Evolutionary conservation across 1,139 yeast genomes (phyloP), one percentile per base, ranked within the genome.

Genomic region (Debaryomycetaceae sp.): DNA sequence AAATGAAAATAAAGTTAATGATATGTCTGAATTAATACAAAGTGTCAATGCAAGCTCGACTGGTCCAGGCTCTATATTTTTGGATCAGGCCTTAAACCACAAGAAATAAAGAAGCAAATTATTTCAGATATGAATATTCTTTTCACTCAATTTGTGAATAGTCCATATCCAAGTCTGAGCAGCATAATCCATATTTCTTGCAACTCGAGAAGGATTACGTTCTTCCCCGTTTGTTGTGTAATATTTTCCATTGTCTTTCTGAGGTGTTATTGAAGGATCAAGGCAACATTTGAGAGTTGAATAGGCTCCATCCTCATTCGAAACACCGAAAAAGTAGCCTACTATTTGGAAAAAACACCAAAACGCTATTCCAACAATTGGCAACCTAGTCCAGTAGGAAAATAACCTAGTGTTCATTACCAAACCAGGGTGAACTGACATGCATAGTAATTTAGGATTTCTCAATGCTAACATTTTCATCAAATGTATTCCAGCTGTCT

Each of bases 101-200:
- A 41, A 18, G 29, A 34, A 31, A 16, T 19, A 37, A 36, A 13
- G 42, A 29, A 19, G 17, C 17, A 24, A 26, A 18, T 14, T n/a
- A 31, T 26, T 62, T 50, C 28, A 54, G n/a, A n/a, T n/a, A n/a
- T n/a, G 46, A 34, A 68, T 64, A 30, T 67, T 60, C 39, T 87
- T 65, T 45, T 75, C 72, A 43, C 75, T 70, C 43, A 87, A 61
- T 53, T 83, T 76, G 38, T 70, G 74, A 5, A 80, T 74, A 0
- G 95, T 83, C 95, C 95, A 87, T n/a, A 80, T 78, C 92, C 95
- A 87, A 14, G 87, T 81, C 37, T 80, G 65, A 7, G 84, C 82
- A 1, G 87, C 87, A 51, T 75, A 78, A 43, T 78, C 80, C 61
- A 75, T 62, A 53, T 82, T 76, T 19, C 65, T 60, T 1, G 92